These are phyloP conservation scores for Erysimum cheiri DNA, from an alignment of 441 rosid genomes.

Conservation along the genomic window DNA sequence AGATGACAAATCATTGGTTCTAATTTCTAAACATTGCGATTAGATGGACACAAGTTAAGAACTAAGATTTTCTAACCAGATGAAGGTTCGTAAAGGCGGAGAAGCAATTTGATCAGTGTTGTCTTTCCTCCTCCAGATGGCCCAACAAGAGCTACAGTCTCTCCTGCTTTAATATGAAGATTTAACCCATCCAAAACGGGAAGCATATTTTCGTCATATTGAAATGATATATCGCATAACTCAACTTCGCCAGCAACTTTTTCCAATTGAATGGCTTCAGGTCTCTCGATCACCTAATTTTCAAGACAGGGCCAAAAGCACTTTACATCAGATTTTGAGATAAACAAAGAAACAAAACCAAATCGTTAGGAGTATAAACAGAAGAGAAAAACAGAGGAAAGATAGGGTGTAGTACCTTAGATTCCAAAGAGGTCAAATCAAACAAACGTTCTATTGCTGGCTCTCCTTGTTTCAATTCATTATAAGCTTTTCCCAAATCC, in stretches of 20 bases:
- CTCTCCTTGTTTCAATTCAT: constrained; percentile 95
- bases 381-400: constrained; percentile 13
- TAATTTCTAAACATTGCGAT: constrained; percentile 30
- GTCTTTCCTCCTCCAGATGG: constrained; percentile 99
- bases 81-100: constrained; percentile 83
- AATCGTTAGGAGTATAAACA: constrained; percentile 7
- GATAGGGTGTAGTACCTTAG: constrained; percentile 55
- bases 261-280: constrained; percentile 61
- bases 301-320: constrained; percentile 37
- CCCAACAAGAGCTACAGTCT: constrained; percentile 87
- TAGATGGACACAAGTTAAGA: constrained; percentile 5
- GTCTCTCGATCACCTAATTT: constrained; percentile 67
- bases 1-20: constrained; percentile 8
- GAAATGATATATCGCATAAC: constrained; percentile 70
- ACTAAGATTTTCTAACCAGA: constrained; percentile 57
- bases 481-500: constrained; percentile 92
- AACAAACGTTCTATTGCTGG: constrained; percentile 86
- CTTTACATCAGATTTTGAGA: constrained; percentile 20
- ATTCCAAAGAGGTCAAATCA: constrained; percentile 63
- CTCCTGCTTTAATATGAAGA: constrained; percentile 90
- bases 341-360: background rate
- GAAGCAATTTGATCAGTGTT: constrained; percentile 86
- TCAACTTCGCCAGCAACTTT: constrained; percentile 73
- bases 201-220: constrained; percentile 59
- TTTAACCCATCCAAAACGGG: constrained; percentile 67